phyloP scores from a whole-genome alignment of 2,329 filamentous ascomycete genomes.

The Phyllosticta citriasiana region DNA sequence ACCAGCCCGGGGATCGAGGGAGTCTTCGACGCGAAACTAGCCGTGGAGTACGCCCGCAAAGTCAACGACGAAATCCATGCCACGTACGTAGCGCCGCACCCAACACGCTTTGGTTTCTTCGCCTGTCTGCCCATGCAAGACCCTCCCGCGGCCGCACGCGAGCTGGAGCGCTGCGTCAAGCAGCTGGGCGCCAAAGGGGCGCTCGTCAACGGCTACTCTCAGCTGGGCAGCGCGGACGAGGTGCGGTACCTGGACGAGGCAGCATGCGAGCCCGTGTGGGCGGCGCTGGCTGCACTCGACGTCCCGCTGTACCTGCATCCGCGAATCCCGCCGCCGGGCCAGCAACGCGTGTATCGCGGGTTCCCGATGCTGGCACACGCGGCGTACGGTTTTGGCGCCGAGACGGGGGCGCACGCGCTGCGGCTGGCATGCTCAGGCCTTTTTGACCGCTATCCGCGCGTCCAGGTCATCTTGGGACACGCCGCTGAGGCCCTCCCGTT shows the following conservation, averaged over 20 bases:
- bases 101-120: background rate
- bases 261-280: conserved; percentile 54
- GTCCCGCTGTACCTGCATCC: conserved; percentile 58
- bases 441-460: conserved; percentile 38
- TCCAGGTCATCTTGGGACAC: conserved; percentile 39
- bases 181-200: conserved; percentile 31
- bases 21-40: conserved; percentile 16
- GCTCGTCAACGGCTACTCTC: conserved; percentile 47
- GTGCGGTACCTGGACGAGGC: conserved; percentile 52
- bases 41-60: conserved; percentile 16
- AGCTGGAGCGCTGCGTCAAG: conserved; percentile 44
- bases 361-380: conserved; percentile 22
- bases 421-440: conserved; percentile 46
- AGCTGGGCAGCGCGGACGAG: conserved; percentile 48
- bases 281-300: conserved; percentile 46
- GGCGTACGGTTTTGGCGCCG: conserved; percentile 1
- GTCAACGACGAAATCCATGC: conserved; percentile 16
- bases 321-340: conserved; percentile 33
- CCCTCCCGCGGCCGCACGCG: conserved; percentile 39
- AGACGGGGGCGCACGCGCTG: conserved; percentile 37
- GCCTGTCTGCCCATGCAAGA: conserved; percentile 35
- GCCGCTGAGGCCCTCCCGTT: conserved; percentile 41
- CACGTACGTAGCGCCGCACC: background rate
- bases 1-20: conserved; percentile 21
- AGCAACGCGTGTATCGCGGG: conserved; percentile 23